Percentiles rank a stretch among this genome's conserved stretches.
phyloP scores from a whole-genome alignment of 768 basidiomycete species.

The Calocera viscosa region DNA sequence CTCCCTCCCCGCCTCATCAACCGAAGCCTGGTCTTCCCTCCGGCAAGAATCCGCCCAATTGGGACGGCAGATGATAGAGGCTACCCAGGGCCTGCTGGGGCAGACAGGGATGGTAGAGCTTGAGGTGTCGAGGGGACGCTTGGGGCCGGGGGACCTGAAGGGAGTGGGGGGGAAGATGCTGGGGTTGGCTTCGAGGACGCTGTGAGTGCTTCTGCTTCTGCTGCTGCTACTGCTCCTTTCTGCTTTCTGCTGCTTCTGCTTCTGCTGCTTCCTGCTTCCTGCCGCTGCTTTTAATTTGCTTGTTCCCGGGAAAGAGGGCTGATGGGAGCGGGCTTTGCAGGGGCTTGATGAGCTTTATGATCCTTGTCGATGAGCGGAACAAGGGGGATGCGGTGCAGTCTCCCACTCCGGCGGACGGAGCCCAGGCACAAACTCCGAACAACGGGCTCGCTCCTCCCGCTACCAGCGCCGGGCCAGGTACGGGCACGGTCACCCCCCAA shows the following conservation, averaged over 20 bases:
- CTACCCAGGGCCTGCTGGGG: constrained; percentile 19
- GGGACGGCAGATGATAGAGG: constrained; percentile 19
- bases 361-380: constrained; percentile 3
- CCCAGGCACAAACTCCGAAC: not conserved
- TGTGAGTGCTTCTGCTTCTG: constrained; percentile 18
- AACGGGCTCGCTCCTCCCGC: not conserved
- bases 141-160: constrained; percentile 24
- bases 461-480: not conserved
- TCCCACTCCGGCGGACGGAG: not conserved
- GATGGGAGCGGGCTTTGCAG: not conserved
- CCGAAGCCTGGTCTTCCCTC: constrained; percentile 19
- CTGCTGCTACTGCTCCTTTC: no score
- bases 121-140: constrained; percentile 24
- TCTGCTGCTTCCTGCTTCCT: not conserved
- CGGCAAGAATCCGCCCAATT: constrained; percentile 18
- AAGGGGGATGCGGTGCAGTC: not conserved
- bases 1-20: constrained; percentile 17
- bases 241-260: not conserved
- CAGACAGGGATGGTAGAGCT: constrained; percentile 22
- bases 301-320: not conserved
- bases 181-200: constrained; percentile 19
- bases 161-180: constrained; percentile 21
- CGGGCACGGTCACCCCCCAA: not conserved
- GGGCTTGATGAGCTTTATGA: constrained; percentile 16
- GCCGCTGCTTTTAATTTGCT: no score